phyloP scores from a whole-genome alignment of 176 grass and related monocot species.

The Raddia guianensis region DNA sequence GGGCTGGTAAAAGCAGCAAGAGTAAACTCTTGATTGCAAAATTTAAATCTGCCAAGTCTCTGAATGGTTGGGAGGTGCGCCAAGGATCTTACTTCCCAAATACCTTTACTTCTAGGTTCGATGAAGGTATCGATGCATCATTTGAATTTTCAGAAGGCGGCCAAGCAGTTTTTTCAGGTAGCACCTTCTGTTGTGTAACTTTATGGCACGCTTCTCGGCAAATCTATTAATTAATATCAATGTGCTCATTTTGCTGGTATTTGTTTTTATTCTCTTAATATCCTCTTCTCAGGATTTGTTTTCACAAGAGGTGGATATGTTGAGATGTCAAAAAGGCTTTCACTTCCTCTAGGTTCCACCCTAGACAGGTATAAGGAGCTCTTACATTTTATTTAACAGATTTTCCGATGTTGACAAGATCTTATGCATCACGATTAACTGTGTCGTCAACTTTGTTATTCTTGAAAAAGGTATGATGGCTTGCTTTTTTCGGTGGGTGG shows the following conservation, averaged over 20 bases:
- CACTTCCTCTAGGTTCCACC: constrained; percentile 94
- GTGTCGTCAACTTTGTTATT: constrained; percentile 28
- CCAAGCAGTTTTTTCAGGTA: constrained; percentile 81
- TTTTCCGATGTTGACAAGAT: constrained; percentile 23
- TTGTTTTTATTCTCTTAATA: constrained; percentile 18
- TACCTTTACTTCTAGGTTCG: constrained; percentile 64
- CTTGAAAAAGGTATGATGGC: constrained; percentile 75
- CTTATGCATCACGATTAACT: constrained; percentile 20
- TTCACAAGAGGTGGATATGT: constrained; percentile 91
- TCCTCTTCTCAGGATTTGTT: constrained; percentile 76
- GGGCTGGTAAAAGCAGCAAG: constrained; percentile 99
- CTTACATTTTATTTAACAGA: constrained; percentile 27
- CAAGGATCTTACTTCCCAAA: constrained; percentile 78
- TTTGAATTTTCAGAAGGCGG: constrained; percentile 73
- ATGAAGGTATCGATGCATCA: constrained; percentile 82
- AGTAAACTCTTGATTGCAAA: constrained; percentile 93
- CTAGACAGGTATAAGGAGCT: constrained; percentile 75
- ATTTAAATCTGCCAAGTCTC: constrained; percentile 77
- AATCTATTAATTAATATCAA: constrained; percentile 3
- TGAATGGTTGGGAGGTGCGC: constrained; percentile 80
- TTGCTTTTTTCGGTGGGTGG: constrained; percentile 92
- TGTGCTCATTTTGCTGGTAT: constrained; percentile 22
- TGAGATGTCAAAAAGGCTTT: constrained; percentile 84
- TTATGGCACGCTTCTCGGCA: neutral
- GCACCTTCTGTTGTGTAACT: neutral